These are phyloP conservation scores for Penicillium angulare DNA, from an alignment of 495 filamentous ascomycete genomes.

Conservation along the genomic window DNA sequence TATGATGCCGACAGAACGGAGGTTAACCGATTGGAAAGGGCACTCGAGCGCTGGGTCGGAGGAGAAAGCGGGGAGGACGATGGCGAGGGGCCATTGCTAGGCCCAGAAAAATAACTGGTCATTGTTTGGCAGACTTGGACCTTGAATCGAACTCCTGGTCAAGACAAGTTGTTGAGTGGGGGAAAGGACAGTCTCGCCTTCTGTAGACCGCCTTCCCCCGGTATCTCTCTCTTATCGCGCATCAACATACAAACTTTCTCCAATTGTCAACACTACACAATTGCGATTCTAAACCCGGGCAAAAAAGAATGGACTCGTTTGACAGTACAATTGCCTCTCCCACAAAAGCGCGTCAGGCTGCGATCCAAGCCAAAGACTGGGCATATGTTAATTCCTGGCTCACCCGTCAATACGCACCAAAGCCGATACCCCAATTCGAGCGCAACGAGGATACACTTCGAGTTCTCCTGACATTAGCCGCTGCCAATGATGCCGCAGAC, in stretches of 20 bases:
- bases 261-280: neutral
- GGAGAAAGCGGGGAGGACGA: constrained; percentile 35
- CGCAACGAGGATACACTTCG: constrained; percentile 81
- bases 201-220: constrained; percentile 26
- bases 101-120: constrained; percentile 42
- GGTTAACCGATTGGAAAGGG: constrained; percentile 72
- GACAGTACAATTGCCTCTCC: constrained; percentile 45
- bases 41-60: constrained; percentile 51
- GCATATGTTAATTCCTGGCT: constrained; percentile 84
- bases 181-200: constrained; percentile 17
- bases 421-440: constrained; percentile 67
- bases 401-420: constrained; percentile 60
- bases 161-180: constrained; percentile 6
- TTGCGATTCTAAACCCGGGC: neutral
- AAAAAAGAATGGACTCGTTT: constrained; percentile 21
- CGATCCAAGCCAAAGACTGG: constrained; percentile 76
- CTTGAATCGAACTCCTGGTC: constrained; percentile 5
- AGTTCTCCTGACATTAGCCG: constrained; percentile 69
- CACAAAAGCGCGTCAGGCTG: constrained; percentile 47
- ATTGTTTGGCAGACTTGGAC: constrained; percentile 27
- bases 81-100: constrained; percentile 30
- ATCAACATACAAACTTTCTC: neutral
- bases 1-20: constrained; percentile 89
- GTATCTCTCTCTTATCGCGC: constrained; percentile 20
- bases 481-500: constrained; percentile 78